A percentile compares a stretch with the other conserved stretches of the same genome.
Conservation (phyloP, 768 basidiomycete species). For the Hydnomerulius pinastri region DNA sequence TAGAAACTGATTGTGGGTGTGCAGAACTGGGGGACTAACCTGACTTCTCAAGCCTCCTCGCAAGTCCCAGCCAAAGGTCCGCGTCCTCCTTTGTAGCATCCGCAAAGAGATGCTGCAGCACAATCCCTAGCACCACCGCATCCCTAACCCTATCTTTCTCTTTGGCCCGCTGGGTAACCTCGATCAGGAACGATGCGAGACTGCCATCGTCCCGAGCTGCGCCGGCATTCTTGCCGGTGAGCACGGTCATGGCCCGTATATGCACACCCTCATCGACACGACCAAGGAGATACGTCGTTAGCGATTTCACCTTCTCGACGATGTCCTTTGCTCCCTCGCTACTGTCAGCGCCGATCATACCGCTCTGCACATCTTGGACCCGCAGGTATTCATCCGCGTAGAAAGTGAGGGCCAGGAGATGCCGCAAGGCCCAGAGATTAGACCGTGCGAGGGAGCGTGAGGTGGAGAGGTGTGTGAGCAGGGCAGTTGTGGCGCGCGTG, state of each 20-base stretch:
- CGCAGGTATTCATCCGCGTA: slow-evolving; percentile 64
- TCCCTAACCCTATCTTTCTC: slow-evolving; percentile 53
- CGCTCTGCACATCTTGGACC: slow-evolving; percentile 49
- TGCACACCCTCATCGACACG: slow-evolving; percentile 55
- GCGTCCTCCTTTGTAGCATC: slow-evolving; percentile 65
- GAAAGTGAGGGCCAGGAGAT: slow-evolving; percentile 62
- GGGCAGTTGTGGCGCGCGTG: slow-evolving; percentile 57
- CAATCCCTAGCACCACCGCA: slow-evolving; percentile 55
- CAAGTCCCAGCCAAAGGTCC: slow-evolving; percentile 77
- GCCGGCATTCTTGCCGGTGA: slow-evolving; percentile 29
- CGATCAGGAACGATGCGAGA: slow-evolving; percentile 31
- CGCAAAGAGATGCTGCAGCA: slow-evolving; percentile 61
- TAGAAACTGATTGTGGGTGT: not conserved
- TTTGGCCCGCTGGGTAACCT: slow-evolving; percentile 33
- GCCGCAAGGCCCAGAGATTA: slow-evolving; percentile 68
- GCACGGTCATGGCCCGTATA: slow-evolving; percentile 36
- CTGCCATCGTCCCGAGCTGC: slow-evolving; percentile 21
- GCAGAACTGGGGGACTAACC: slow-evolving; percentile 46
- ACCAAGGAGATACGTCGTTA: slow-evolving; percentile 63
- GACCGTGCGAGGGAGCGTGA: slow-evolving; percentile 62
- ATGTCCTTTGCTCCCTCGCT: slow-evolving; percentile 38
- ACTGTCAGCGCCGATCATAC: slow-evolving; percentile 32
- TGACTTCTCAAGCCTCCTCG: slow-evolving; percentile 59
- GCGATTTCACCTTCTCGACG: slow-evolving; percentile 46
- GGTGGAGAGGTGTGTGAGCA: slow-evolving; percentile 54